Percentiles rank a stretch among this genome's conserved stretches.
Conservation (phyloP, 2,329 filamentous ascomycete genomes). For the Bipolaris sorokiniana region DNA sequence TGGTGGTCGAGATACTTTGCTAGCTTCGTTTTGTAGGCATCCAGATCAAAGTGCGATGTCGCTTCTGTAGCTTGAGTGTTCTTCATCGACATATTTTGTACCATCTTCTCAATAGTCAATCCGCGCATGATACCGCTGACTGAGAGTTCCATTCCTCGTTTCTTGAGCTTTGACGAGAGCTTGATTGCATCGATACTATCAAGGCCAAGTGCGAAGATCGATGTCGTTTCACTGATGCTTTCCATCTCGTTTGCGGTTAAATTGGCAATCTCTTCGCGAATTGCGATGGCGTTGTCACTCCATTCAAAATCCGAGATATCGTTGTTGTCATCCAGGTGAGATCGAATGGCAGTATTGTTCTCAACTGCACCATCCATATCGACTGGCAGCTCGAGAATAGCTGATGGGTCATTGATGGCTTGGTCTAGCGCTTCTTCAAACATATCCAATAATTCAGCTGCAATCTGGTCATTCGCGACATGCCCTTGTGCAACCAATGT, state of each 20-base stretch:
- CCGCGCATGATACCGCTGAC: slow-evolving; percentile 79
- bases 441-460: slow-evolving; percentile 50
- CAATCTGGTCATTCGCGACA: slow-evolving; percentile 45
- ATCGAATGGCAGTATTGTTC: not conserved
- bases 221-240: slow-evolving; percentile 63
- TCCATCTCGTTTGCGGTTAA: slow-evolving; percentile 63
- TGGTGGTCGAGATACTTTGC: slow-evolving; percentile 47
- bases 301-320: slow-evolving; percentile 59
- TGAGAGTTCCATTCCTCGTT: slow-evolving; percentile 63
- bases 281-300: slow-evolving; percentile 58
- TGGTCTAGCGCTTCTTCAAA: slow-evolving; percentile 52
- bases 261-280: slow-evolving; percentile 68
- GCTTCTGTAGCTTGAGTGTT: slow-evolving; percentile 1
- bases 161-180: slow-evolving; percentile 73
- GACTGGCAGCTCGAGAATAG: slow-evolving; percentile 17
- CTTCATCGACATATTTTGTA: slow-evolving; percentile 32
- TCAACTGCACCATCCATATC: not conserved
- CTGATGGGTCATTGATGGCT: slow-evolving; percentile 45
- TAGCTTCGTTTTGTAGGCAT: slow-evolving; percentile 42
- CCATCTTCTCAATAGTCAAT: slow-evolving; percentile 70
- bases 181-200: slow-evolving; percentile 95
- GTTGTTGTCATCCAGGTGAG: not conserved
- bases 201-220: slow-evolving; percentile 81
- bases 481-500: slow-evolving; percentile 65
- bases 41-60: slow-evolving; percentile 22